Evolutionary conservation across 257 asterid species (phyloP).

Genomic region (Buddleja alternifolia): DNA sequence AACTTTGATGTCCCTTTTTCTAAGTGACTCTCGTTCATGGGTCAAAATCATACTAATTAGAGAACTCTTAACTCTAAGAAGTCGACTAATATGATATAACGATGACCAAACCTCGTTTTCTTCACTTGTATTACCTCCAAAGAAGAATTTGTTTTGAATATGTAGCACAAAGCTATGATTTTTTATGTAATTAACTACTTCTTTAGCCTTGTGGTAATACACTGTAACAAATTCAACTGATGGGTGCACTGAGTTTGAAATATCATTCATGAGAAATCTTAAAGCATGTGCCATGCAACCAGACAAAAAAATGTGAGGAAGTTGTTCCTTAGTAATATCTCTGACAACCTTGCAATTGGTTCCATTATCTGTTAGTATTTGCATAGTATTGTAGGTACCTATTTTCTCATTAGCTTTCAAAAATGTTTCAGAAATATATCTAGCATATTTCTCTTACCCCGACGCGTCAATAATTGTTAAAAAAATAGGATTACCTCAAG

Average conservation of each 20-base stretch:
- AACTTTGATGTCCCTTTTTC: no score
- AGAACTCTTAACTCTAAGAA: not conserved
- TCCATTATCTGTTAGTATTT: not conserved
- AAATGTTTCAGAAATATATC: not conserved
- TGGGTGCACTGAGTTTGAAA: not conserved
- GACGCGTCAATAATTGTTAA: not conserved
- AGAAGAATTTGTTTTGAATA: not conserved
- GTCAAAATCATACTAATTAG: no score
- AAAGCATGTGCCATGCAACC: constrained; percentile 10
- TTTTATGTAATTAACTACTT: constrained; percentile 5
- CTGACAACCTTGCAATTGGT: not conserved
- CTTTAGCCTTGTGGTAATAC: constrained; percentile 23
- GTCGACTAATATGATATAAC: not conserved
- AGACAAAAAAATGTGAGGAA: constrained; percentile 1
- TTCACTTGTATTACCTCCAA: constrained; percentile 17
- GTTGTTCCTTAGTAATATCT: not conserved
- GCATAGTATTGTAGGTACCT: not conserved
- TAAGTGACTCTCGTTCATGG: no score
- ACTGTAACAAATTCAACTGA: no score
- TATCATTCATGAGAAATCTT: constrained; percentile 11
- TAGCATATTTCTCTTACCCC: not conserved
- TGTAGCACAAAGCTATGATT: constrained; percentile 15
- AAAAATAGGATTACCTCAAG: not conserved
- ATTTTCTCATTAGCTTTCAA: not conserved
- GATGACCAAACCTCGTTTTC: constrained; percentile 9